Base-by-base conservation (phyloP, 2,329 filamentous ascomycete species). In the Penicillium crustosum region DNA sequence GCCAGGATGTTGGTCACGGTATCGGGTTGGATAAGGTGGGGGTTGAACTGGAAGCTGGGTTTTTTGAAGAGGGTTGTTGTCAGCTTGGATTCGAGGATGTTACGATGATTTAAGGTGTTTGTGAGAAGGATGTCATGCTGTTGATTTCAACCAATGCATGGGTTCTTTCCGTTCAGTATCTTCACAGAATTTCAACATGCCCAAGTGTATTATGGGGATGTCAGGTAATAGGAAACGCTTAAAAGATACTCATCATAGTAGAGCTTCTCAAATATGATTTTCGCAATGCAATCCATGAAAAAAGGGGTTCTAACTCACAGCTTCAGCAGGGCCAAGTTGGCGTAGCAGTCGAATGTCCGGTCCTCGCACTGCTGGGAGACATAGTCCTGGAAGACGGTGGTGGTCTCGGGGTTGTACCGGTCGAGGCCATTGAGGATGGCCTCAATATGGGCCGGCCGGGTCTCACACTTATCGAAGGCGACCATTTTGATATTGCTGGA, bases 211-310 rank as follows among this genome's bases (percentile, higher is more conserved):
- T 60, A 61, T 66, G 65, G 71, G 78, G 38, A 79, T 77, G 78
- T 95, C 91, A 90, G 91, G 86, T 96, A 96, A 96, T 96, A 96
- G 91, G 90, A 95, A 96, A 96, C 91, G 91, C 95, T 89, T 68
- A 66, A 79, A 74, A 69, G 77, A 83, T 81, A 77, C 84, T 91
- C 90, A 93, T 95, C 90, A 91, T 83, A 68, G 53, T 61, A 62
- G 43, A 51, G 61, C 27, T 33, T 54, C 50, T 47, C 36, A 47
- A 33, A 15, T 25, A 23, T 7, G 17, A 29, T 27, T 43, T 39
- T 31, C 9, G 29, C 33, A 19, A 45, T 23, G n/a, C 36, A 21
- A 35, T 53, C 3, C 15, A 13, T 5, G 56, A 45, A 59, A 49
- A 50, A 61, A 58, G 52, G 56, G 55, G 53, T 55, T 59, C 54